Evolutionary conservation across 805 yeast species (phyloP), one percentile per base, ranked within the genome.

Genomic region (Zygosaccharomyces gambellarensis): DNA sequence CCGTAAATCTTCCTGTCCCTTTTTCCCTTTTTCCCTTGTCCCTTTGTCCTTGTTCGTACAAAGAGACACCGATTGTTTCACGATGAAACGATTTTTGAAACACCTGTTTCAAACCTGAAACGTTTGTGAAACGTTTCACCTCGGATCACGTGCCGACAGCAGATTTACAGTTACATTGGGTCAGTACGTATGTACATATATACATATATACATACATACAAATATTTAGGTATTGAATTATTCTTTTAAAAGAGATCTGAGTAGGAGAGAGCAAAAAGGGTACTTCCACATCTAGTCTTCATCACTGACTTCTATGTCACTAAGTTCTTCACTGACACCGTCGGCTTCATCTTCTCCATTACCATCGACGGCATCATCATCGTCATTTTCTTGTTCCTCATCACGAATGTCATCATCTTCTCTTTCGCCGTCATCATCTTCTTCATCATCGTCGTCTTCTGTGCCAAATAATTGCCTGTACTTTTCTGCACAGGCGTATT

Each of bases 401-500:
- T 32, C 39, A 4, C 39, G 52, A 4, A 52, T 50, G 2, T 55
- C 61, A 6, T 59, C 68, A 4, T 63, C 70, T 21, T 69, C 53
- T 3, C 58, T 68, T 12, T 59, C 65, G 7, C 56, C 64, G 5
- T 51, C 63, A 3, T 55, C 60, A 10, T 58, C 68, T 11, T 63
- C 67, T 17, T 60, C 71, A 8, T 67, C 75, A 4, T 63, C 71
- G 45, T 75, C 75, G 19, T 77, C 79, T n/a, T 73, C 77, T 41
- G 70, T 73, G 44, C 81, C 79, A 67, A 56, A 73, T 64, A 48
- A 65, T 67, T 42, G 63, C 55, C 51, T 67, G 64, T 61, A 71
- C 57, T 71, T 56, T 41, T 71, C 57, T 57, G 65, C 58, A 53
- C 71, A 70, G 57, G 94, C 94, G 68, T 83, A 89, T 62, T 77